Conservation (phyloP, 2,329 filamentous ascomycete genomes). For the Colletotrichum paranaense region DNA sequence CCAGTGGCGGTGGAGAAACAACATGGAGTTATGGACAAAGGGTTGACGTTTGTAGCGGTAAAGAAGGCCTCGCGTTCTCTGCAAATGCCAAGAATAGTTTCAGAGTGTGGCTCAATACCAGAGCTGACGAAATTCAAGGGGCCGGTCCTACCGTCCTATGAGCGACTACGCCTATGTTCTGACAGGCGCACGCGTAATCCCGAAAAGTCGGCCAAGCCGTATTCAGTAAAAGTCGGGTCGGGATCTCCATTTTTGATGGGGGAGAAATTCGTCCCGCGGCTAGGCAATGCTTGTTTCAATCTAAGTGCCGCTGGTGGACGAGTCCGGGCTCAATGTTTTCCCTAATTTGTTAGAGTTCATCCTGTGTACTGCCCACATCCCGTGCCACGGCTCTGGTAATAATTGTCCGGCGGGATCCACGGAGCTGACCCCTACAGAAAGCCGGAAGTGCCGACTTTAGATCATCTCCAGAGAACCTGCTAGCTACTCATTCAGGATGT, state of each 20-base stretch:
- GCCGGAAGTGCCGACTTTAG: not conserved
- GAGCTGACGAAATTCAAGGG: constrained; percentile 11
- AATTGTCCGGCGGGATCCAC: not conserved
- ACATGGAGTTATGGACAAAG: too few relatives aligned
- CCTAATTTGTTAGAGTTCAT: not conserved
- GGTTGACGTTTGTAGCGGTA: too few relatives aligned
- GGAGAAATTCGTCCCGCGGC: constrained; percentile 1
- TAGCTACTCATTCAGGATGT: not conserved
- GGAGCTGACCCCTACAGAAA: not conserved
- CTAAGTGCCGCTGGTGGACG: not conserved
- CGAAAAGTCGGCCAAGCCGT: not conserved
- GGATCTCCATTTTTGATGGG: not conserved
- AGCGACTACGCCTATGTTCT: constrained; percentile 7
- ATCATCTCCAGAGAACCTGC: not conserved
- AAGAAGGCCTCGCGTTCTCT: not conserved
- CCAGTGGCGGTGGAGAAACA: too few relatives aligned
- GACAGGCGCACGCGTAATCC: constrained; percentile 23
- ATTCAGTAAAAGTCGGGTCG: not conserved
- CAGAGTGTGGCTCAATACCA: not conserved
- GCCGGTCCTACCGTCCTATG: not conserved
- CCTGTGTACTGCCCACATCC: constrained; percentile 19
- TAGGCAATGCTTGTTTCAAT: constrained; percentile 19
- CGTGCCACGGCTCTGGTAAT: not conserved
- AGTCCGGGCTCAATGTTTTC: not conserved
- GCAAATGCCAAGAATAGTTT: not conserved